Evolutionary conservation across 106 monocot genomes (phyloP), one percentile per base, ranked within the genome.

Genomic region (Apostasia ramifera): DNA sequence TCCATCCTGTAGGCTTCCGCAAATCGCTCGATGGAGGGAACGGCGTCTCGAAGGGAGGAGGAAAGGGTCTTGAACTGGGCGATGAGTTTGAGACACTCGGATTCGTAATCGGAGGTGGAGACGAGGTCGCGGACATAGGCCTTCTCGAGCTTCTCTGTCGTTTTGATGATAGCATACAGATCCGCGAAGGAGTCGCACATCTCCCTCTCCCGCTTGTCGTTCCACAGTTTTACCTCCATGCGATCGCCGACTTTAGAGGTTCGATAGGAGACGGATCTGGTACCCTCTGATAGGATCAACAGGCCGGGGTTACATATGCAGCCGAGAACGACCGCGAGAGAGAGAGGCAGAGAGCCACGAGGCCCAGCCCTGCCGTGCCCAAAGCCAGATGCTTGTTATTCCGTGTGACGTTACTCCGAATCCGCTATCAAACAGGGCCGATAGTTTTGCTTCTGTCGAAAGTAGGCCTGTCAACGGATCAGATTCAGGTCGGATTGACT

Each of bases 101-200:
- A 8, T 71, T 95, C 95, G 82, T 95, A 95, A 14, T 83, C 83
- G 58, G 88, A 66, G 46, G 94, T 86, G 60, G 90, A 69, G 63
- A 95, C 88, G 61, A 95, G 91, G 67, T 95, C 95, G 39, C 91
- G 88, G 53, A 95, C 88, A 86, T 91, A 95, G 3, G 91, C 83
- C 63, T 89, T 88, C 82, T 95, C 91, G 26, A 95, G 88, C 86
- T 91, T 91, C 79, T 95, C 91, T 42, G 88, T 83, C 14, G 95
- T 84, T 68, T 84, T 88, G 84, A 91, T 86, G 74, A 95, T 95
- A 40, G 91, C 91, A 78, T 84, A 95, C 11, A 95, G 91, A 61
- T 95, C 95, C 3, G 95, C 91, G 63, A 88, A 75, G 81, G 81
- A 86, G 71, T 95, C 95, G 80, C 82, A 88, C 77, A 84, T 76